Percentiles rank a stretch among this genome's conserved stretches.
Evolutionary conservation across 768 basidiomycete species (phyloP).

Genomic region (Podaxis mareebaensis): DNA sequence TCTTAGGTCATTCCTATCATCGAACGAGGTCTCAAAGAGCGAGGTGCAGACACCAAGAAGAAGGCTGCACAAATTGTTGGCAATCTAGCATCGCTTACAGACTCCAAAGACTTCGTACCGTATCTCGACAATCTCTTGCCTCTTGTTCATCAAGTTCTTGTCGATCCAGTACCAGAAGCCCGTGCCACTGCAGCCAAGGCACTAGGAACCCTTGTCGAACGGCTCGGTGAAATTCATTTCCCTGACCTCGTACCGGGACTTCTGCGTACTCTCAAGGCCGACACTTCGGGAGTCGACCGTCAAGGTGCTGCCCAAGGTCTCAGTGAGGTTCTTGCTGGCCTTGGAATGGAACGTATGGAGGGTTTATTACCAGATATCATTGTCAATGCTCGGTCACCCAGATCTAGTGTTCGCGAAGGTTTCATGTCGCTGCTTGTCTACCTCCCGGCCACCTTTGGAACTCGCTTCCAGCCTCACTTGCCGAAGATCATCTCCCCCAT

Average conservation of each 20-base stretch:
- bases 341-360: slow-evolving; percentile 98
- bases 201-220: slow-evolving; percentile 93
- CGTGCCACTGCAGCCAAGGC: slow-evolving; percentile 97
- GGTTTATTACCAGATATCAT: slow-evolving; percentile 93
- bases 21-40: slow-evolving; percentile 88
- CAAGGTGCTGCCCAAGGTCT: slow-evolving; percentile 98
- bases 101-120: slow-evolving; percentile 90
- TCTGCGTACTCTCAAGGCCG: slow-evolving; percentile 84
- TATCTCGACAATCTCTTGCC: slow-evolving; percentile 90
- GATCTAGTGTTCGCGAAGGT: slow-evolving; percentile 92
- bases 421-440: slow-evolving; percentile 98
- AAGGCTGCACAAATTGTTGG: slow-evolving; percentile 97
- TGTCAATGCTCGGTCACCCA: slow-evolving; percentile 83
- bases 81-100: slow-evolving; percentile 90
- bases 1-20: slow-evolving; percentile 88
- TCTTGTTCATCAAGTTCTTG: slow-evolving; percentile 87
- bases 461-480: slow-evolving; percentile 94
- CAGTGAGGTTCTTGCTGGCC: slow-evolving; percentile 90
- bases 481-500: slow-evolving; percentile 94
- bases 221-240: slow-evolving; percentile 92
- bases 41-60: slow-evolving; percentile 92
- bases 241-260: slow-evolving; percentile 93
- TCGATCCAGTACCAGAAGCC: slow-evolving; percentile 97
- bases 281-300: slow-evolving; percentile 92
- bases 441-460: slow-evolving; percentile 93